A percentile compares a stretch with the other conserved stretches of the same genome.
phyloP scores from a whole-genome alignment of 2,329 filamentous ascomycete genomes.

The Trichoderma koningii region DNA sequence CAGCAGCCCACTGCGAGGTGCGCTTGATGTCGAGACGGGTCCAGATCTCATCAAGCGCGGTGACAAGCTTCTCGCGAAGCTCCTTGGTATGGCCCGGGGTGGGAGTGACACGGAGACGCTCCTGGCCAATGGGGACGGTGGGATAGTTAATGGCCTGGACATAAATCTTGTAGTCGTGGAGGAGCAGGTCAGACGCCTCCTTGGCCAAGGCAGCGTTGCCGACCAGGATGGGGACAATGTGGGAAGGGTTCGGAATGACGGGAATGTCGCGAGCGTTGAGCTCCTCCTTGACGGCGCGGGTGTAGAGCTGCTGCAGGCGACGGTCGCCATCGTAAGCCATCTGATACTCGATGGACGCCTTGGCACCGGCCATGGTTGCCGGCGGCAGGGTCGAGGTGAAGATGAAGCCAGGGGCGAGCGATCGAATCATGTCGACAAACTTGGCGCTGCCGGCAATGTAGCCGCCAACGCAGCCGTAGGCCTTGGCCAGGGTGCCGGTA shows the following conservation, averaged over 20 bases:
- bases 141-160: conserved; percentile 99
- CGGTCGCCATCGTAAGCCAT: conserved; percentile 82
- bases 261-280: conserved; percentile 81
- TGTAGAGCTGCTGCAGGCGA: conserved; percentile 92
- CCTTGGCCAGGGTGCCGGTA: conserved; percentile 94
- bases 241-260: conserved; percentile 95
- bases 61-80: conserved; percentile 81
- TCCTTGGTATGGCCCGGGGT: conserved; percentile 88
- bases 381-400: conserved; percentile 97
- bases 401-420: conserved; percentile 94
- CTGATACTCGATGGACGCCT: conserved; percentile 91
- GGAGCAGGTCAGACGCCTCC: conserved; percentile 85
- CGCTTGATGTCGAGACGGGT: conserved; percentile 85
- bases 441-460: conserved; percentile 91
- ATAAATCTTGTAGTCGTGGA: conserved; percentile 90
- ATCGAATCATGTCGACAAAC: conserved; percentile 90
- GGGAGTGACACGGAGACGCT: conserved; percentile 91
- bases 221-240: conserved; percentile 92
- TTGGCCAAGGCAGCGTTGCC: conserved; percentile 93
- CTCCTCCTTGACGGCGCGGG: conserved; percentile 86
- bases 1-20: conserved; percentile 85
- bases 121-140: conserved; percentile 96
- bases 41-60: conserved; percentile 87
- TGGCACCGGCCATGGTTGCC: conserved; percentile 93
- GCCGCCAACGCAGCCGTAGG: conserved; percentile 94